A percentile compares a stretch with the other conserved stretches of the same genome.
These are phyloP conservation scores for Asterophora parasitica DNA, from an alignment of 768 basidiomycete species.

Conservation along the genomic window DNA sequence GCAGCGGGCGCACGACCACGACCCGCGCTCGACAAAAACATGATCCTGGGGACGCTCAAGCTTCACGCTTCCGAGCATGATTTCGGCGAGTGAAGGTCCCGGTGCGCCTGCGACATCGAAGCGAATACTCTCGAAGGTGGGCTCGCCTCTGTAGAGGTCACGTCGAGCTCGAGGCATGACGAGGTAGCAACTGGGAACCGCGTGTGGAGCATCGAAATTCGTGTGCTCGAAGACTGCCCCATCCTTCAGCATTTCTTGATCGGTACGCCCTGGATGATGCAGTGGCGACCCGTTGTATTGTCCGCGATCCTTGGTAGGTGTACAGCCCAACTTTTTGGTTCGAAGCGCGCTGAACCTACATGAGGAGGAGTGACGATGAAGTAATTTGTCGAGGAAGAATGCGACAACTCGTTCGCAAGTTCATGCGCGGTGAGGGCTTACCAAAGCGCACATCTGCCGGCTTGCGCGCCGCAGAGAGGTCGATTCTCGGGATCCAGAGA, in stretches of 20 bases:
- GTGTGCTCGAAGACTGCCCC: neutral
- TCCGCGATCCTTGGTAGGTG: too few relatives aligned
- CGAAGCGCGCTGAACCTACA: too few relatives aligned
- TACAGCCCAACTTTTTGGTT: too few relatives aligned
- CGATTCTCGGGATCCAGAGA: neutral
- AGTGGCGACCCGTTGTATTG: too few relatives aligned
- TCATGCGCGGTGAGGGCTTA: neutral
- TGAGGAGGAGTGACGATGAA: too few relatives aligned
- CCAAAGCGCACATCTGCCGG: neutral
- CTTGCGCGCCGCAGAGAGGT: neutral
- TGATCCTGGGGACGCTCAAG: conserved; percentile 18
- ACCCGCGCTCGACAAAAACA: conserved; percentile 11
- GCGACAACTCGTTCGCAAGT: too few relatives aligned
- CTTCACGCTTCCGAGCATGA: conserved; percentile 8
- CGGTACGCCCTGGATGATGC: too few relatives aligned
- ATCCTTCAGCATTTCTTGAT: too few relatives aligned
- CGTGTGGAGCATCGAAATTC: conserved; percentile 1
- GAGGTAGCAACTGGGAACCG: conserved; percentile 15
- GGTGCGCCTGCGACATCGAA: conserved; percentile 21
- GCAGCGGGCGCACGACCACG: too few relatives aligned
- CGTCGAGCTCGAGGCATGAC: conserved; percentile 10
- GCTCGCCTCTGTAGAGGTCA: conserved; percentile 7
- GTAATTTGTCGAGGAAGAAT: too few relatives aligned
- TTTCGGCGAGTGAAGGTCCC: conserved; percentile 18
- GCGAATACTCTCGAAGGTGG: conserved; percentile 13